Base-by-base conservation (phyloP, 2,329 filamentous ascomycete genomes). In the Alternaria sp. region DNA sequence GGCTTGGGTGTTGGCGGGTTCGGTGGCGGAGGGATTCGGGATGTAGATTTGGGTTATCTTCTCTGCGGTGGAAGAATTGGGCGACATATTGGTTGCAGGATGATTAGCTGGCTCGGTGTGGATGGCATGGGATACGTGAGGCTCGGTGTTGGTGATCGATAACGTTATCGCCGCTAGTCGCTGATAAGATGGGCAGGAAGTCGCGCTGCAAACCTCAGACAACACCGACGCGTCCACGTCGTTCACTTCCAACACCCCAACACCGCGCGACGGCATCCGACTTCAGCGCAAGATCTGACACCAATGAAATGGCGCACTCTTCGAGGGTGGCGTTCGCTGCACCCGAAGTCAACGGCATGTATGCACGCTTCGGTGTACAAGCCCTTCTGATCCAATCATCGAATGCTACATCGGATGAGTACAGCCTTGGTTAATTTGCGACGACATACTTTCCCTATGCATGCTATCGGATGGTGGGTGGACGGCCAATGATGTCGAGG, bases 1-100 rank as follows among this genome's bases (percentile, higher is more conserved):
- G 47, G 60, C 41, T 47, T 63, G 61, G 0, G 67, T 72, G 3
- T 21, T 18, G 3, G 58, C 28, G 12, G 68, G 61, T 37, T 75
- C 73, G 25, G 54, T 25, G 41, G 50, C 51, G 30, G 45, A 18
- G 14, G 49, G 49, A 1, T 5, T n/a, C 5, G 49, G 49, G 20
- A 28, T 37, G 14, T 51, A 51, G 6, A 51, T 33, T 2, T 51
- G 49, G 20, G 18, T n/a, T 14, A 37, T 15, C 5, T n/a, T 23
- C 6, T 11, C 49, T 37, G 33, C 0, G 4, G 28, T 11, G 49
- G 21, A 14, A 5, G 12, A 26, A n/a, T 15, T 15, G 20, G 9
- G 18, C 11, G 26, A 7, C 8, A 14, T 33, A 4, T 6, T 12
- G 11, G 26, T 6, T 20, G 23, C 0, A 14, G 30, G 30, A 37